Percentiles rank a stretch among this genome's conserved stretches.
phyloP scores from a whole-genome alignment of 257 asterid species.

The Solanum lycopersicoides region DNA sequence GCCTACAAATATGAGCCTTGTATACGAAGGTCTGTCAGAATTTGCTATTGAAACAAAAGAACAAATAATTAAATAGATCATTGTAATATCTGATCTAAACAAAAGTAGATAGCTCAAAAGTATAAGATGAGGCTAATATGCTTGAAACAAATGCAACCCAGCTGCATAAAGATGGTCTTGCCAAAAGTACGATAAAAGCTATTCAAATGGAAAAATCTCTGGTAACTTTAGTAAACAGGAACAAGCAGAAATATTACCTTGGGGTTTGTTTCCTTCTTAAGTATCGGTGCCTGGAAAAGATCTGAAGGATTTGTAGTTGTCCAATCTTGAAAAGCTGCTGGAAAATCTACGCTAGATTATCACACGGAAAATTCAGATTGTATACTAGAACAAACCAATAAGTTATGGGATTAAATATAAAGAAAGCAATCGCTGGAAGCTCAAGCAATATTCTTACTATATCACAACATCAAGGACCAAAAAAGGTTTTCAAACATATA shows the following conservation, averaged over 20 bases:
- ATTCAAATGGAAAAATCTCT: background rate
- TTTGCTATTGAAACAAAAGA: background rate
- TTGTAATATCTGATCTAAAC: background rate
- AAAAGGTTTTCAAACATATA: background rate
- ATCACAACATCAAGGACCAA: background rate
- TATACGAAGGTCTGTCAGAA: slow-evolving; percentile 28
- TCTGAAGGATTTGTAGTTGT: slow-evolving; percentile 64
- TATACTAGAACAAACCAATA: background rate
- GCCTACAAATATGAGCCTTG: slow-evolving; percentile 90
- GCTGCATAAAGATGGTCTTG: background rate
- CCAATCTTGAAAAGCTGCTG: slow-evolving; percentile 86
- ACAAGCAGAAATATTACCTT: slow-evolving; percentile 31
- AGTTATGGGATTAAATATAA: background rate
- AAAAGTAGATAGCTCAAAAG: background rate
- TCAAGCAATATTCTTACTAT: background rate
- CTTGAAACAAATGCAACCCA: background rate
- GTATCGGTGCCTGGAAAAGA: slow-evolving; percentile 75
- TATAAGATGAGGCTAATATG: background rate
- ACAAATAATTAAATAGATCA: background rate
- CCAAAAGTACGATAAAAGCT: background rate
- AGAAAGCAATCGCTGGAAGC: slow-evolving; percentile 4
- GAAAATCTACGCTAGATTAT: slow-evolving; percentile 70
- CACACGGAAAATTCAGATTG: slow-evolving; percentile 11
- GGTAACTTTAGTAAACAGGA: background rate
- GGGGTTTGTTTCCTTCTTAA: slow-evolving; percentile 66